Conservation (phyloP, 306 rosid species). For the Phaseolus lunatus region DNA sequence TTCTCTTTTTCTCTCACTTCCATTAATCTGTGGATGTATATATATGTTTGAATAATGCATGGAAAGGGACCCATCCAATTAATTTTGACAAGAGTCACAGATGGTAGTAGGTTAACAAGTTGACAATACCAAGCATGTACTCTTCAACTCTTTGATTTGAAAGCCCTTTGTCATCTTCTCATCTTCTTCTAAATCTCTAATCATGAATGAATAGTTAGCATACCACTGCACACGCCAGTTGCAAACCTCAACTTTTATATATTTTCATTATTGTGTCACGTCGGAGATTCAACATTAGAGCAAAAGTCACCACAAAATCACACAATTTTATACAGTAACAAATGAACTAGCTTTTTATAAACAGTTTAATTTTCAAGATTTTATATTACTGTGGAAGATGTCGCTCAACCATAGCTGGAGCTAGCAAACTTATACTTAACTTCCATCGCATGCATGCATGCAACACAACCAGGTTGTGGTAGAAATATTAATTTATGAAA, state of each 20-base stretch:
- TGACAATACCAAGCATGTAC: background rate
- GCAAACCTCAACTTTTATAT: background rate
- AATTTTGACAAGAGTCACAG: slow-evolving; percentile 19
- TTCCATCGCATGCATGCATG: slow-evolving; percentile 34
- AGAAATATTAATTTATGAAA: background rate
- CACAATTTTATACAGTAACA: background rate
- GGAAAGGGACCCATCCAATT: slow-evolving; percentile 33
- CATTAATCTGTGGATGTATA: background rate
- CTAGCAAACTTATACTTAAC: slow-evolving; percentile 1
- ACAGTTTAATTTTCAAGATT: background rate
- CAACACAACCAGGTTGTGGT: slow-evolving; percentile 30
- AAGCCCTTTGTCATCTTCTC: slow-evolving; percentile 20
- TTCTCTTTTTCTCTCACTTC: slow-evolving; percentile 21
- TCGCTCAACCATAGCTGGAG: background rate
- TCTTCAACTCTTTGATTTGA: slow-evolving; percentile 1
- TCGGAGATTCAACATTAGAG: background rate
- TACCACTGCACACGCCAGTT: background rate
- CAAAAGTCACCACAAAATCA: background rate
- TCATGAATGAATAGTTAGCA: background rate
- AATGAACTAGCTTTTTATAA: background rate
- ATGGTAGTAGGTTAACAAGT: background rate
- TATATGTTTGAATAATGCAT: slow-evolving; percentile 6
- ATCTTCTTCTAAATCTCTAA: background rate
- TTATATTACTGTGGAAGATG: background rate
- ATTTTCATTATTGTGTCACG: too few species aligned